A percentile compares a stretch with the other conserved stretches of the same genome.
These are phyloP conservation scores for Friedmanniomyces simplex DNA, from an alignment of 495 filamentous ascomycete genomes.

Conservation along the genomic window DNA sequence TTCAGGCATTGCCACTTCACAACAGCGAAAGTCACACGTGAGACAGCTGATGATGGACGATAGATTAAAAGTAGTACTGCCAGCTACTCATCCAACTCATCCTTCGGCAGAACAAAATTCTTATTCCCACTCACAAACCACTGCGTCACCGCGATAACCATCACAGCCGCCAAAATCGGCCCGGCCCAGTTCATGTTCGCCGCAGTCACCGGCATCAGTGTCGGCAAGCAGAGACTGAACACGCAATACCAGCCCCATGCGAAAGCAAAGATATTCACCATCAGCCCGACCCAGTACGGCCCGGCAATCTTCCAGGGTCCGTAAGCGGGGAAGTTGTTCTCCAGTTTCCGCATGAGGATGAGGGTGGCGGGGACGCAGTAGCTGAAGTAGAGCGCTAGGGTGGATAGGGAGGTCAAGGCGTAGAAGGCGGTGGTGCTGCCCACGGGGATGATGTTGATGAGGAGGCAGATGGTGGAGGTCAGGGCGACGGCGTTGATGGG, in stretches of 20 bases:
- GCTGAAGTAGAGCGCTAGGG: slow-evolving; percentile 41
- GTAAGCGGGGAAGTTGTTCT: slow-evolving; percentile 25
- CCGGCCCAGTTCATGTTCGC: slow-evolving; percentile 41
- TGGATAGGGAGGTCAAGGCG: slow-evolving; percentile 40
- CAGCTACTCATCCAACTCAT: slow-evolving; percentile 1
- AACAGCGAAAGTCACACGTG: too few species aligned
- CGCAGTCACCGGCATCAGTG: slow-evolving; percentile 32
- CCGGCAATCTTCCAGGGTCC: slow-evolving; percentile 25
- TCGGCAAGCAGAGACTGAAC: slow-evolving; percentile 39
- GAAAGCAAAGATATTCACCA: slow-evolving; percentile 36
- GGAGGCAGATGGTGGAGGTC: slow-evolving; percentile 29
- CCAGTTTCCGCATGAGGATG: slow-evolving; percentile 26
- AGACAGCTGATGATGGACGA: too few species aligned
- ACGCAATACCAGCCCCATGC: slow-evolving; percentile 35
- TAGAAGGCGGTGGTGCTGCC: slow-evolving; percentile 40
- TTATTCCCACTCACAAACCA: slow-evolving; percentile 21
- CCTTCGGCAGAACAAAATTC: slow-evolving; percentile 20
- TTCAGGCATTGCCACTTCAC: too few species aligned
- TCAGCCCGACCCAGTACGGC: slow-evolving; percentile 24
- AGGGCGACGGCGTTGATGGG: slow-evolving; percentile 39
- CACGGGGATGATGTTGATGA: slow-evolving; percentile 44
- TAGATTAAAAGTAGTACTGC: neutral
- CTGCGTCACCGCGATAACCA: slow-evolving; percentile 17
- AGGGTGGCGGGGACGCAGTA: slow-evolving; percentile 41
- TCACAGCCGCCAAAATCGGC: slow-evolving; percentile 16